A percentile compares a stretch with the other conserved stretches of the same genome.
phyloP scores from a whole-genome alignment of 108 stramenopile genomes.

The Cyclotella atomus region DNA sequence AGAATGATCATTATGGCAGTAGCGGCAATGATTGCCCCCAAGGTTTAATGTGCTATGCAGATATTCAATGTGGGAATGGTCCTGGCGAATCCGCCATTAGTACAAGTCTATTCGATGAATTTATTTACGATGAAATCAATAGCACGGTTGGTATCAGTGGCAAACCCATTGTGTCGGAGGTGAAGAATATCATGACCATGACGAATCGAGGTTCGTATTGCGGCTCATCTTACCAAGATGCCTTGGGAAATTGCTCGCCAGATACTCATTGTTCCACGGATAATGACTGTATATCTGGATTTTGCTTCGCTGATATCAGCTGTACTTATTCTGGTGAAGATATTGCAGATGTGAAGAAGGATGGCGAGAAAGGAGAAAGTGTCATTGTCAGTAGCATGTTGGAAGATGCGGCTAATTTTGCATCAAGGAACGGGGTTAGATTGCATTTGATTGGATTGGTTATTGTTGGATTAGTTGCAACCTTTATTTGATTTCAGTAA shows the following conservation, averaged over 20 bases:
- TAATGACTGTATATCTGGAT: background rate
- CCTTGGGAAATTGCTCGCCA: background rate
- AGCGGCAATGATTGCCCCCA: background rate
- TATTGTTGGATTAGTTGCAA: background rate
- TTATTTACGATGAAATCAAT: background rate
- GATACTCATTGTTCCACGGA: background rate
- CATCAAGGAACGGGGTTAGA: background rate
- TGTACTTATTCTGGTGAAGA: background rate
- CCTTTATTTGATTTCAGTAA: no score
- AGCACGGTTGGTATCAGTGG: background rate
- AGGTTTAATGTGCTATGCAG: constrained; percentile 1
- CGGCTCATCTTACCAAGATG: background rate
- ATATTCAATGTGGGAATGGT: constrained; percentile 3
- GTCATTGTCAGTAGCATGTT: background rate
- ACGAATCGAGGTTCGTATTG: background rate
- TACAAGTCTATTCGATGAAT: background rate
- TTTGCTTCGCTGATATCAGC: background rate
- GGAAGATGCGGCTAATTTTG: background rate
- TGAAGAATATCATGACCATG: background rate
- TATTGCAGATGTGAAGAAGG: background rate
- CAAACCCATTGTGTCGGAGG: background rate
- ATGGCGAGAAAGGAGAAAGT: background rate
- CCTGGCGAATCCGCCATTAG: background rate
- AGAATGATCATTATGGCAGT: background rate
- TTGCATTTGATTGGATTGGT: background rate